phyloP scores from a whole-genome alignment of 2,329 filamentous ascomycete species.

The Westerdykella aurantiaca region DNA sequence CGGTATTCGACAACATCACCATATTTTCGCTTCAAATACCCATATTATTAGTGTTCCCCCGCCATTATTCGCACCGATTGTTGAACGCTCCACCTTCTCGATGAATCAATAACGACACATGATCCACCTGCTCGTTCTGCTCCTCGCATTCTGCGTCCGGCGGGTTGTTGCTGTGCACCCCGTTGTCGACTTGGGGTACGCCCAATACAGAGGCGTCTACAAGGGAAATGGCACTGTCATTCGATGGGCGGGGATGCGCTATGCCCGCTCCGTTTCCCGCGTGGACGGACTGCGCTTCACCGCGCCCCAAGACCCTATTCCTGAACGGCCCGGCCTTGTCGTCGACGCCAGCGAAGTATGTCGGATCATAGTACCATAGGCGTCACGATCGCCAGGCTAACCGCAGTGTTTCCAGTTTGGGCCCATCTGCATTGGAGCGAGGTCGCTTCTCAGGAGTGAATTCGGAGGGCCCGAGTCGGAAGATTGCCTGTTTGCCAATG shows the following conservation, averaged over 20 bases:
- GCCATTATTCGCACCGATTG: no score
- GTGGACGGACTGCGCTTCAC: constrained; percentile 50
- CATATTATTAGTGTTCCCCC: no score
- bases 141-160: constrained; percentile 19
- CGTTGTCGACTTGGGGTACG: constrained; percentile 60
- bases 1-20: no score
- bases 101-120: constrained; percentile 6
- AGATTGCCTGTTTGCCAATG: constrained; percentile 38
- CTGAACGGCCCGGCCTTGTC: constrained; percentile 34
- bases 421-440: constrained; percentile 29
- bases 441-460: constrained; percentile 18
- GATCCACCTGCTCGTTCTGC: constrained; percentile 7
- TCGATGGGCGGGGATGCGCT: constrained; percentile 70
- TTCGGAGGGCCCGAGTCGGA: constrained; percentile 29
- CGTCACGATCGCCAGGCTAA: not conserved
- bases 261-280: constrained; percentile 45
- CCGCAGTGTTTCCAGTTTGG: constrained; percentile 20
- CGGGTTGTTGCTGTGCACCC: constrained; percentile 31
- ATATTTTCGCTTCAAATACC: no score
- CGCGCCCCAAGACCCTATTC: constrained; percentile 58
- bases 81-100: no score
- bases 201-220: constrained; percentile 56
- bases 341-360: constrained; percentile 45
- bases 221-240: constrained; percentile 52
- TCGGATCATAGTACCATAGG: not conserved